A percentile compares a stretch with the other conserved stretches of the same genome.
Conservation (phyloP, 345 rosid species). For the Combretum micranthum region DNA sequence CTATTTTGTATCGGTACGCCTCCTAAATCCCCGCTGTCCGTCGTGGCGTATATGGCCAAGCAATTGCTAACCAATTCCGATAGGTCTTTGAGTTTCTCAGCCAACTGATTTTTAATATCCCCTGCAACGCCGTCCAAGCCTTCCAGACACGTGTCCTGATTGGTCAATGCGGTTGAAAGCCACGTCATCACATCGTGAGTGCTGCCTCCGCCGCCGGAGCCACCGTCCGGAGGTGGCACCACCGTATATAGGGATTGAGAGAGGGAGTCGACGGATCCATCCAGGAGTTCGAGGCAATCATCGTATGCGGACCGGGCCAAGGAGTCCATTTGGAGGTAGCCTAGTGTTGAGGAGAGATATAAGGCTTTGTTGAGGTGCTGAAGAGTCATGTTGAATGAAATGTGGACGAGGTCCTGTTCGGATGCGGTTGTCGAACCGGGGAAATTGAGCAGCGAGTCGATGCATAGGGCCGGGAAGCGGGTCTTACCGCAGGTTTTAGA, state of each 20-base stretch:
- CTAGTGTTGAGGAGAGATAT: constrained; percentile 41
- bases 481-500: constrained; percentile 62
- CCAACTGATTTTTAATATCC: constrained; percentile 57
- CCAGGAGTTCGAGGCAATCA: constrained; percentile 83
- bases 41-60: constrained; percentile 63
- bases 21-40: constrained; percentile 39
- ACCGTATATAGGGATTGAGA: constrained; percentile 54
- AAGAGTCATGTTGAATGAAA: constrained; percentile 89
- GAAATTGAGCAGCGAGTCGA: constrained; percentile 56
- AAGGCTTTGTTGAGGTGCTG: constrained; percentile 77
- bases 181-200: constrained; percentile 74
- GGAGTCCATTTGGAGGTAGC: constrained; percentile 56
- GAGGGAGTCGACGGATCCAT: constrained; percentile 73
- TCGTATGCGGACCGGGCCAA: constrained; percentile 75
- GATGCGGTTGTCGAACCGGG: constrained; percentile 69
- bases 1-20: constrained; percentile 86
- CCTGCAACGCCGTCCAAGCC: constrained; percentile 59
- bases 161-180: constrained; percentile 88
- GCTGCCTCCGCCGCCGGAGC: constrained; percentile 14
- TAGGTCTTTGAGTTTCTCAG: constrained; percentile 46
- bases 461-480: constrained; percentile 61
- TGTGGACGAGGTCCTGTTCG: constrained; percentile 76
- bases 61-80: constrained; percentile 89
- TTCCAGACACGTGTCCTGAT: constrained; percentile 89
- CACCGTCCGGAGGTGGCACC: constrained; percentile 11